Percentiles rank a stretch among this genome's conserved stretches.
phyloP scores from a whole-genome alignment of 495 filamentous ascomycete species.

The Lasiosphaeria miniovina region DNA sequence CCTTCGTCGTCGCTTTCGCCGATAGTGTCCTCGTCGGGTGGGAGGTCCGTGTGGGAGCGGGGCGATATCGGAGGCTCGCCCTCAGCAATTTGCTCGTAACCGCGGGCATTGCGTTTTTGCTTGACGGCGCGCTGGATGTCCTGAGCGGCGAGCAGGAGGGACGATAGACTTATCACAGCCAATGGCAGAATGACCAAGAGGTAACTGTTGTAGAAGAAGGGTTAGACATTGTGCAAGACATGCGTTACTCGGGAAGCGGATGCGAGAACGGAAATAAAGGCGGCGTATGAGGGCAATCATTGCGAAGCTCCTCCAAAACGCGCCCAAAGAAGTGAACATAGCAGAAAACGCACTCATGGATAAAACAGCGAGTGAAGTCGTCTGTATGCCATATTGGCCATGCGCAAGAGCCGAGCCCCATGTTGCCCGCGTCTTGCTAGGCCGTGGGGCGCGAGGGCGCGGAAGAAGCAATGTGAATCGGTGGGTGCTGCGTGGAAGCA shows the following conservation, averaged over 20 bases:
- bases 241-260: slow-evolving; percentile 3
- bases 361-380: slow-evolving; percentile 86
- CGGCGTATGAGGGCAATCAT: too few species aligned
- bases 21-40: slow-evolving; percentile 40
- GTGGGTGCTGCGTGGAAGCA: not conserved
- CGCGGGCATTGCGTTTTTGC: slow-evolving; percentile 40
- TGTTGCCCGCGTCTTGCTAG: not conserved
- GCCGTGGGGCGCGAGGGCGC: not conserved
- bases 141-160: slow-evolving; percentile 60
- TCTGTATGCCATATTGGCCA: slow-evolving; percentile 82
- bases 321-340: too few species aligned
- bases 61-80: slow-evolving; percentile 32
- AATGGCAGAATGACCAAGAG: slow-evolving; percentile 82
- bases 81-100: slow-evolving; percentile 49
- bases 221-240: slow-evolving; percentile 19
- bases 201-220: slow-evolving; percentile 54
- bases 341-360: slow-evolving; percentile 68
- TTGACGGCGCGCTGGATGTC: slow-evolving; percentile 45
- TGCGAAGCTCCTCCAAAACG: too few species aligned
- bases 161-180: slow-evolving; percentile 63
- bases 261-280: not conserved
- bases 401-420: slow-evolving; percentile 65
- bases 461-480: not conserved
- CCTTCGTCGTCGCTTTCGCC: slow-evolving; percentile 62
- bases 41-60: slow-evolving; percentile 45